Evolutionary conservation across 176 grass and related monocot species (phyloP).

Genomic region (Puccinellia tenuiflora): DNA sequence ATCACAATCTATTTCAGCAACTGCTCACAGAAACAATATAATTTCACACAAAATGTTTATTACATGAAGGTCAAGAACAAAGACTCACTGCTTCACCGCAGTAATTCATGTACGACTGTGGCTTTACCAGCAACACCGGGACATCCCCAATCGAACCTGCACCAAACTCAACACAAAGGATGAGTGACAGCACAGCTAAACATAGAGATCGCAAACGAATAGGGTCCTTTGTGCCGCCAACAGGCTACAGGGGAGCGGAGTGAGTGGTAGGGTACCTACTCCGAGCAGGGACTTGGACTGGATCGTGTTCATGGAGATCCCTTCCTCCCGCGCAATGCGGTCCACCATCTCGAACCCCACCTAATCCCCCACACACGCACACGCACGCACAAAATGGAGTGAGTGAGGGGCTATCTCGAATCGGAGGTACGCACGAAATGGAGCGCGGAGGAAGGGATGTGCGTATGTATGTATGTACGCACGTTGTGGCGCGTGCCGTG

Average conservation of each 20-base stretch:
- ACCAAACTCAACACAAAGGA: constrained; percentile 32
- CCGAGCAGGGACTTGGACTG: constrained; percentile 84
- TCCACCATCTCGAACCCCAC: constrained; percentile 95
- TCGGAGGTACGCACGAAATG: not conserved
- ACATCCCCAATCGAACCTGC: constrained; percentile 89
- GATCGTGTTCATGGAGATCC: constrained; percentile 73
- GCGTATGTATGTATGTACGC: not conserved
- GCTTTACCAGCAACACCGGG: constrained; percentile 80
- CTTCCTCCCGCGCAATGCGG: constrained; percentile 58
- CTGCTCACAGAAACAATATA: constrained; percentile 7
- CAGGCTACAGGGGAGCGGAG: no score
- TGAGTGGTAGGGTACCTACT: constrained; percentile 49
- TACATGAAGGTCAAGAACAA: constrained; percentile 13
- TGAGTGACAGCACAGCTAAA: constrained; percentile 4
- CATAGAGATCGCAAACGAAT: not conserved
- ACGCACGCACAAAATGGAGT: not conserved
- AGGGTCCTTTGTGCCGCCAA: no score
- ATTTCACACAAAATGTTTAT: not conserved
- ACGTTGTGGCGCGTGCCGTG: constrained; percentile 93
- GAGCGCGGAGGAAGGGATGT: not conserved
- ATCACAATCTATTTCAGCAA: not conserved
- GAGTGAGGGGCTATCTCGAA: not conserved
- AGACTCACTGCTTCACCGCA: constrained; percentile 74
- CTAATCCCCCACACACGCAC: constrained; percentile 17
- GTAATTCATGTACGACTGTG: constrained; percentile 95